Conservation (phyloP, 2,329 filamentous ascomycete genomes). For the Stachybotrys chlorohalonatus region DNA sequence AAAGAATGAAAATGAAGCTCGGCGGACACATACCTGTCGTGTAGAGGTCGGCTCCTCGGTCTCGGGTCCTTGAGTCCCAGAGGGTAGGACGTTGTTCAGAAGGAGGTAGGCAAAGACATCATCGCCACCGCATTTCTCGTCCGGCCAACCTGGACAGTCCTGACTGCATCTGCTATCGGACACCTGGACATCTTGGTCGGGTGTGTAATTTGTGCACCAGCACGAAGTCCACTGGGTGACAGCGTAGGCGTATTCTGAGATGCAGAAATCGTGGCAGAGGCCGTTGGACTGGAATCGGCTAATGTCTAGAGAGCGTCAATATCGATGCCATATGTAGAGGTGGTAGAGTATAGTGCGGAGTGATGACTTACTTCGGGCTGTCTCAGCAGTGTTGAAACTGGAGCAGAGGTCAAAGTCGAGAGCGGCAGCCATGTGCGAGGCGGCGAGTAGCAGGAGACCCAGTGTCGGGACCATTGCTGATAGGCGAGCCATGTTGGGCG, state of each 20-base stretch:
- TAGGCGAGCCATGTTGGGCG: slow-evolving; percentile 11
- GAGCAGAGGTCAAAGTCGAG: slow-evolving; percentile 24
- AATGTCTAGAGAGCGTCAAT: slow-evolving; percentile 27
- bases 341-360: background rate
- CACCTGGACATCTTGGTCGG: slow-evolving; percentile 33
- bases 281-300: slow-evolving; percentile 61
- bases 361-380: slow-evolving; percentile 18
- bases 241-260: slow-evolving; percentile 52
- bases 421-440: slow-evolving; percentile 12
- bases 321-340: background rate
- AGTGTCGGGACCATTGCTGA: slow-evolving; percentile 9
- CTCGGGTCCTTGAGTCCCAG: slow-evolving; percentile 39
- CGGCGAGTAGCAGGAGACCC: slow-evolving; percentile 13
- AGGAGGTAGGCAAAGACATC: slow-evolving; percentile 58
- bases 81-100: slow-evolving; percentile 37
- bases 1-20: background rate
- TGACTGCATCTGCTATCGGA: slow-evolving; percentile 40
- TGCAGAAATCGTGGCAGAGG: slow-evolving; percentile 54
- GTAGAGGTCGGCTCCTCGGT: slow-evolving; percentile 12
- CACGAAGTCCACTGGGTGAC: slow-evolving; percentile 57
- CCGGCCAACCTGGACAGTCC: slow-evolving; percentile 59
- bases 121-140: slow-evolving; percentile 56
- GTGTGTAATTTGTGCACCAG: slow-evolving; percentile 67
- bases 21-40: slow-evolving; percentile 4
- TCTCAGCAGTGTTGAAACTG: slow-evolving; percentile 25